These are phyloP conservation scores for Nitzschia inconspicua DNA, from an alignment of 108 stramenopile genomes.

Conservation along the genomic window DNA sequence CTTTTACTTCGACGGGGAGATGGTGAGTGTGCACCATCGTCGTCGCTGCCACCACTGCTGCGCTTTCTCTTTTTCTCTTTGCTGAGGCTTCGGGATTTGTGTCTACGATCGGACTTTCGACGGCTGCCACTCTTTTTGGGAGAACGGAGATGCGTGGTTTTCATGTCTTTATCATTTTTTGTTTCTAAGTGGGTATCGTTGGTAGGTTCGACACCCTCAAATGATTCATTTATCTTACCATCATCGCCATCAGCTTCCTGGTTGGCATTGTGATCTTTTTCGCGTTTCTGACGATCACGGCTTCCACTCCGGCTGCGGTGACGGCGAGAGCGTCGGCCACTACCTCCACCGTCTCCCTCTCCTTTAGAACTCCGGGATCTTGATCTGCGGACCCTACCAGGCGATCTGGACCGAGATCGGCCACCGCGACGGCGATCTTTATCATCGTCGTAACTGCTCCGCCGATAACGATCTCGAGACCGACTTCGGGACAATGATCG, in stretches of 20 bases:
- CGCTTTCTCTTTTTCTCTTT: slow-evolving; percentile 15
- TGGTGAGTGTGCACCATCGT: too few relatives aligned
- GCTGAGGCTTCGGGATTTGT: slow-evolving; percentile 14
- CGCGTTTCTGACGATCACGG: slow-evolving; percentile 8
- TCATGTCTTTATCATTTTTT: neutral
- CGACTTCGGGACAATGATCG: slow-evolving; percentile 8
- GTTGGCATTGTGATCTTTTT: neutral
- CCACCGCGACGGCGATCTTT: slow-evolving; percentile 6
- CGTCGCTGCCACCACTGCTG: neutral
- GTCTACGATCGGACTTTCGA: slow-evolving; percentile 11
- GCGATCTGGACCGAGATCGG: slow-evolving; percentile 12
- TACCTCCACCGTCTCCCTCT: slow-evolving; percentile 12
- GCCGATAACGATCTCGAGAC: slow-evolving; percentile 1
- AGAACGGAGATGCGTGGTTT: neutral
- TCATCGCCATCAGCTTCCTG: neutral
- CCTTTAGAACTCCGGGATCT: neutral
- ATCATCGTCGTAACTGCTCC: slow-evolving; percentile 1
- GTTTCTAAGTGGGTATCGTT: neutral
- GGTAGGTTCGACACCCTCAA: neutral
- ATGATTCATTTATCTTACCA: neutral
- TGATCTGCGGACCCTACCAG: neutral
- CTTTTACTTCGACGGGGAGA: neutral
- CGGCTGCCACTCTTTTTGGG: slow-evolving; percentile 15
- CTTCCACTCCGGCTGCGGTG: neutral
- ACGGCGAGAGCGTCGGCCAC: slow-evolving; percentile 2